These are phyloP conservation scores for Sporisorium exsertum DNA, from an alignment of 1,284 basidiomycete genomes.

Conservation along the genomic window DNA sequence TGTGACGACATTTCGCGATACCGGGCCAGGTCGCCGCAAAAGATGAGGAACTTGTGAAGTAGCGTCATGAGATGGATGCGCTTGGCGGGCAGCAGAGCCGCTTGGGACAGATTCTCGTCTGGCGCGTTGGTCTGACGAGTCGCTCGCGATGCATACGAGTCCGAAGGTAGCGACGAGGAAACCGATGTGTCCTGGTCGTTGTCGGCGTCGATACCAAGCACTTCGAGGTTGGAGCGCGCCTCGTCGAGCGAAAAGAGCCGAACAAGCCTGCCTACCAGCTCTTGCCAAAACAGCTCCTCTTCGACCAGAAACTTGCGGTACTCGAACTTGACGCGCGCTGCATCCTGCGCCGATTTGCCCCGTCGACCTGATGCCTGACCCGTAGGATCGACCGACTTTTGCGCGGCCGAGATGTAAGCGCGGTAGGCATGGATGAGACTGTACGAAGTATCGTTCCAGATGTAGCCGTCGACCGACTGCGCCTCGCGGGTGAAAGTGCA, in stretches of 20 bases:
- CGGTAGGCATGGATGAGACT: slow-evolving; percentile 57
- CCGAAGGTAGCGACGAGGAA: slow-evolving; percentile 32
- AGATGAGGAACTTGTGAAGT: slow-evolving; percentile 88
- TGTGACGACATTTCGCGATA: slow-evolving; percentile 84
- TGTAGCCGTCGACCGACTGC: slow-evolving; percentile 50
- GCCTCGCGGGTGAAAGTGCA: slow-evolving; percentile 59
- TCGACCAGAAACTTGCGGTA: slow-evolving; percentile 58
- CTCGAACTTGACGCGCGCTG: slow-evolving; percentile 38
- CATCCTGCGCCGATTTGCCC: slow-evolving; percentile 45
- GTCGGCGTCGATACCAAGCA: slow-evolving; percentile 54
- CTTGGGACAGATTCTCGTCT: slow-evolving; percentile 43
- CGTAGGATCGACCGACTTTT: slow-evolving; percentile 42
- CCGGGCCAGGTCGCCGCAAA: slow-evolving; percentile 90
- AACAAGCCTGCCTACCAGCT: slow-evolving; percentile 56
- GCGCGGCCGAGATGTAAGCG: slow-evolving; percentile 44
- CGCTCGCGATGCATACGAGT: slow-evolving; percentile 37
- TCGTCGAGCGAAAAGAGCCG: slow-evolving; percentile 60
- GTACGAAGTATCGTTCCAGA: slow-evolving; percentile 67
- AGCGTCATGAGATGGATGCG: slow-evolving; percentile 70
- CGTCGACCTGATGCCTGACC: slow-evolving; percentile 26
- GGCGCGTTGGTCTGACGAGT: slow-evolving; percentile 42
- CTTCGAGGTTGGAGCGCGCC: slow-evolving; percentile 45
- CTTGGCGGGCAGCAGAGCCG: slow-evolving; percentile 52
- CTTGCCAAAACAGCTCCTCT: slow-evolving; percentile 63
- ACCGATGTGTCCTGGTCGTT: slow-evolving; percentile 38